phyloP scores from a whole-genome alignment of 1,284 basidiomycete species.

The Microbotryum scabiosae region DNA sequence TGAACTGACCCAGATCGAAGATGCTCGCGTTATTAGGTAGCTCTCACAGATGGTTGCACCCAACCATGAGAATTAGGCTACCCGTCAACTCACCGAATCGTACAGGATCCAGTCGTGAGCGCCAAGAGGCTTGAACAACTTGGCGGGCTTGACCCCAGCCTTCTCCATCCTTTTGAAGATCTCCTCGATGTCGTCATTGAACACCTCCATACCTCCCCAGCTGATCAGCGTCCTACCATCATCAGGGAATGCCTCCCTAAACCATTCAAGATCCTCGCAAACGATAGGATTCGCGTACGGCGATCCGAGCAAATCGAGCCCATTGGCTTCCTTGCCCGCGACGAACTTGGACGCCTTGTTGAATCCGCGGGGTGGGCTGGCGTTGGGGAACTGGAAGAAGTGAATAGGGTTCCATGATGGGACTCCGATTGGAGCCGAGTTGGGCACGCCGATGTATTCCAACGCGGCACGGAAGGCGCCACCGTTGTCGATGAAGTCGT shows the following conservation, averaged over 20 bases:
- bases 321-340: conserved; percentile 8
- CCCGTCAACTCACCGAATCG: background rate
- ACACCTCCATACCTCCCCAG: conserved; percentile 21
- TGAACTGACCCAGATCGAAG: background rate
- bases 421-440: background rate
- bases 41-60: too few species aligned
- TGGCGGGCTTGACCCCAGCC: conserved; percentile 17
- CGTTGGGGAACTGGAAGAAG: conserved; percentile 7
- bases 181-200: conserved; percentile 16
- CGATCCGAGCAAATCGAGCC: conserved; percentile 7
- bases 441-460: conserved; percentile 19
- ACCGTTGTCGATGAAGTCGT: conserved; percentile 11
- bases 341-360: background rate
- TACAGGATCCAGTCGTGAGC: conserved; percentile 18
- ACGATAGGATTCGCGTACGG: conserved; percentile 23
- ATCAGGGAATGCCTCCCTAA: conserved; percentile 16
- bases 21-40: background rate
- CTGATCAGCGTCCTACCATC: conserved; percentile 13
- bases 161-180: conserved; percentile 7
- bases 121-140: conserved; percentile 4
- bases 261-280: conserved; percentile 8
- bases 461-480: conserved; percentile 10
- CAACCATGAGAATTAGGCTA: background rate
- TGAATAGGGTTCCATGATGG: conserved; percentile 9
- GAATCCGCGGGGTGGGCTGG: background rate